These are phyloP conservation scores for Cadophora gregata DNA, from an alignment of 2,329 filamentous ascomycete genomes.

Conservation along the genomic window DNA sequence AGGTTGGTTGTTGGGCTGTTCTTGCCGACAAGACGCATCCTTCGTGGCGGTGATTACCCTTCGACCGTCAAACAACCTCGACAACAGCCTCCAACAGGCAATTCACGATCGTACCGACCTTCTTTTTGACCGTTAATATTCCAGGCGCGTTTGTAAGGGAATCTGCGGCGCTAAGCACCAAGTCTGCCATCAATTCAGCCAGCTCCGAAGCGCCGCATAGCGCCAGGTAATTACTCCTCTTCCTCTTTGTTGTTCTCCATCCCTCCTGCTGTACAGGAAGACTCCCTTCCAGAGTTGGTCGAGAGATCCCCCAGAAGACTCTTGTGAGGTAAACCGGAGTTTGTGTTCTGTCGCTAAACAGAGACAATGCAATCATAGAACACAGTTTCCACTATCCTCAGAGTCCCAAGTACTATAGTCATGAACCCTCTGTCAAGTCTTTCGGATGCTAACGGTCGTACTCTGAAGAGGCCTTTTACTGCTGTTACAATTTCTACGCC, in stretches of 20 bases:
- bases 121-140: slow-evolving; percentile 27
- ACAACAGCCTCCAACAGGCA: slow-evolving; percentile 18
- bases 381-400: slow-evolving; percentile 22
- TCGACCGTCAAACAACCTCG: slow-evolving; percentile 16
- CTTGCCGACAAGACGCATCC: slow-evolving; percentile 30
- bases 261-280: slow-evolving; percentile 22
- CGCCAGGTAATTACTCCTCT: slow-evolving; percentile 37
- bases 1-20: slow-evolving; percentile 31
- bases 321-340: slow-evolving; percentile 30
- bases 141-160: slow-evolving; percentile 30
- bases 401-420: slow-evolving; percentile 14
- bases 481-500: slow-evolving; percentile 32
- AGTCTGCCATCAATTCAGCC: slow-evolving; percentile 35
- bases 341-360: slow-evolving; percentile 28
- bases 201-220: slow-evolving; percentile 36
- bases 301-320: slow-evolving; percentile 26
- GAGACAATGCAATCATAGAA: slow-evolving; percentile 30
- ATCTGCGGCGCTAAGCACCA: slow-evolving; percentile 33
- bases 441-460: slow-evolving; percentile 41
- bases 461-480: slow-evolving; percentile 41
- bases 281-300: slow-evolving; percentile 15
- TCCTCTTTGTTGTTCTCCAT: slow-evolving; percentile 27
- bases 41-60: slow-evolving; percentile 35
- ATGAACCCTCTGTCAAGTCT: slow-evolving; percentile 37
- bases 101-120: slow-evolving; percentile 24